Evolutionary conservation across 2,329 filamentous ascomycete species (phyloP).

Genomic region (Claviceps sp.): DNA sequence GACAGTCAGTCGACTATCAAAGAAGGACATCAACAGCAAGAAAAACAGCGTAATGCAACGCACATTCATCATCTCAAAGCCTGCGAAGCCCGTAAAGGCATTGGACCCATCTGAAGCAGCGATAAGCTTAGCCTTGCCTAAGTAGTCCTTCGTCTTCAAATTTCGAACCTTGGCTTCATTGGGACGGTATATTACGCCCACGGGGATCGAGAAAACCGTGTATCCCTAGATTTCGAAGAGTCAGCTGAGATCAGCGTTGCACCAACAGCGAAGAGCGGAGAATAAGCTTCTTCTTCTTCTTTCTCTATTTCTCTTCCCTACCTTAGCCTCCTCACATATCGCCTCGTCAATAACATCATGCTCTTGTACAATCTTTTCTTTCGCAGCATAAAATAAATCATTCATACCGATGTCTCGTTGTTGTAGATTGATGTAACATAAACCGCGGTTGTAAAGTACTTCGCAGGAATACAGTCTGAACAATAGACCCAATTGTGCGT

Average conservation of each 20-base stretch:
- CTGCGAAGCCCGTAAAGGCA: slow-evolving; percentile 70
- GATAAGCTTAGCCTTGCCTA: slow-evolving; percentile 88
- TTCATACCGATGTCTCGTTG: slow-evolving; percentile 84
- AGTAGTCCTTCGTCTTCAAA: slow-evolving; percentile 91
- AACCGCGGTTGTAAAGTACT: slow-evolving; percentile 88
- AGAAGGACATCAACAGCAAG: neutral
- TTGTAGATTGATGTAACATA: slow-evolving; percentile 95
- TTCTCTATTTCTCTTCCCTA: slow-evolving; percentile 24
- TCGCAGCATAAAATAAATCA: slow-evolving; percentile 78
- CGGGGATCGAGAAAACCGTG: slow-evolving; percentile 95
- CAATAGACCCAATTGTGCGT: slow-evolving; percentile 85
- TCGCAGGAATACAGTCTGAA: slow-evolving; percentile 98
- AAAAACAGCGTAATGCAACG: slow-evolving; percentile 13
- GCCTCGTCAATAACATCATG: slow-evolving; percentile 98
- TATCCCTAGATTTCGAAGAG: slow-evolving; percentile 54
- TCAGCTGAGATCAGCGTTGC: neutral
- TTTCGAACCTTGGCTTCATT: slow-evolving; percentile 98
- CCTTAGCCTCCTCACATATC: slow-evolving; percentile 84
- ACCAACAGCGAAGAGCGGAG: neutral
- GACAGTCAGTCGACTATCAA: slow-evolving; percentile 8
- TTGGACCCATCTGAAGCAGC: slow-evolving; percentile 73
- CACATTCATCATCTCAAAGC: slow-evolving; percentile 65
- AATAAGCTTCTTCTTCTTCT: neutral
- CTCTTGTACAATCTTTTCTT: slow-evolving; percentile 92
- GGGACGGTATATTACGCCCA: slow-evolving; percentile 86